Base-by-base conservation (phyloP, 1,139 yeast species). In the Saccharomyces hybrid region DNA sequence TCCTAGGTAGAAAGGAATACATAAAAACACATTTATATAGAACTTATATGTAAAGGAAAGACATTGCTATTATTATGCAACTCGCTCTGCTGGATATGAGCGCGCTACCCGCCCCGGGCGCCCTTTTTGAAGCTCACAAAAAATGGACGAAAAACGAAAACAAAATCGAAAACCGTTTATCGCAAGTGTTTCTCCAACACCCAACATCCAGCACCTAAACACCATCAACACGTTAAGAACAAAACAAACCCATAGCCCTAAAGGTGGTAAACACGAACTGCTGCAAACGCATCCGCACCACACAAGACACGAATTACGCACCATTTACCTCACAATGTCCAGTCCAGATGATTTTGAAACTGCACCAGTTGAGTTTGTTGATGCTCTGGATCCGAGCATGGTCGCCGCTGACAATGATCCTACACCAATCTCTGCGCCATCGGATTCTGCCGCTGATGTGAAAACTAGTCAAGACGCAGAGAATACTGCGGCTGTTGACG, bases 331-430 rank as follows among this genome's bases (percentile, higher is more conserved):
- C 26, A 38, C 12, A 9, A 38, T 38, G 44, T 38, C 44, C 11
- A 42, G 47, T 27, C 48, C 42, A 12, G 57, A 57, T 27, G 65
- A 62, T 42, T 62, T 58, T 50, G 65, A 61, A 27, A 61, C 64
- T 29, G 63, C 65, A 44, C 58, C 61, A 14, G 64, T 59, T 49
- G 60, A 59, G 50, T 64, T 56, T 53, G 66, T 61, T 8, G 66
- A 64, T 55, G 59, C 63, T 12, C 19, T 57, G 42, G 61, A 57
- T 9, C 42, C 51, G 21, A 53, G 48, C 29, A 48, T 50, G 34
- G 50, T 26, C 21, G 50, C 27, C 24, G 47, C 24, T 16, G 12
- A 34, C 46, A 26, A 26, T 27, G 56, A 16, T 14, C 19, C 47
- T 27, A 24, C 48, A 34, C 19, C 46, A 26, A 42, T 29, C 34